These are phyloP conservation scores for Candida sp. DNA, from an alignment of 1,139 yeast genomes.

Conservation along the genomic window DNA sequence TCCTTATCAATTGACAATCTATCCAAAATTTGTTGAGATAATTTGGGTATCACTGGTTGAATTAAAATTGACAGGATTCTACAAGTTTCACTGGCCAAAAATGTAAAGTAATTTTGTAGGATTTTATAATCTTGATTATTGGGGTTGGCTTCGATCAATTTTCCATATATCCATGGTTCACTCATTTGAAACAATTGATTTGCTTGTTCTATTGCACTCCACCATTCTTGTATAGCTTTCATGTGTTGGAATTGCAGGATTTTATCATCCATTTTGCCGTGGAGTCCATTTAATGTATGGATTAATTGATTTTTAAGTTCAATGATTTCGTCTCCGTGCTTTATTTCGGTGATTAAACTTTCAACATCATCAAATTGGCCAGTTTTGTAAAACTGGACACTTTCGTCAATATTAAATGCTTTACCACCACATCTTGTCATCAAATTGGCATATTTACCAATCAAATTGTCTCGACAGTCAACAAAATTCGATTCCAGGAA, in stretches of 20 bases:
- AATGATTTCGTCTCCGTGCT: conserved; percentile 15
- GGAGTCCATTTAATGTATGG: conserved; percentile 16
- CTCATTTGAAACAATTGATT: conserved; percentile 59
- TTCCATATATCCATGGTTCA: conserved; percentile 56
- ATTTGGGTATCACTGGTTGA: conserved; percentile 69
- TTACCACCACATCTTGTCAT: conserved; percentile 70
- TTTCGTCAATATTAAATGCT: conserved; percentile 56
- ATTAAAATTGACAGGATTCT: conserved; percentile 67
- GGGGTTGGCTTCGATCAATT: conserved; percentile 24
- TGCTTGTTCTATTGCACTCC: conserved; percentile 58
- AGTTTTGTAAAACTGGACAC: conserved; percentile 22
- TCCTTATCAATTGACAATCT: conserved; percentile 50
- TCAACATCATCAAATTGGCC: conserved; percentile 25
- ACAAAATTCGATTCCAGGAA: conserved; percentile 61
- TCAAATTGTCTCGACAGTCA: conserved; percentile 59
- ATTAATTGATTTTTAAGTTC: conserved; percentile 15
- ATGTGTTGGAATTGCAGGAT: conserved; percentile 53
- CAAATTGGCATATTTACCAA: conserved; percentile 83
- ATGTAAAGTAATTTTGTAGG: conserved; percentile 52
- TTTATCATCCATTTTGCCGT: conserved; percentile 32
- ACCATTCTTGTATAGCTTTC: conserved; percentile 59
- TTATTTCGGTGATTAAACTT: conserved; percentile 11
- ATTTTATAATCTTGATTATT: conserved; percentile 18
- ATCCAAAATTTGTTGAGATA: conserved; percentile 58
- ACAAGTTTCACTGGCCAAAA: conserved; percentile 65